Conservation (phyloP, 371 early-diverging fungal species). For the Apophysomyces sp. region DNA sequence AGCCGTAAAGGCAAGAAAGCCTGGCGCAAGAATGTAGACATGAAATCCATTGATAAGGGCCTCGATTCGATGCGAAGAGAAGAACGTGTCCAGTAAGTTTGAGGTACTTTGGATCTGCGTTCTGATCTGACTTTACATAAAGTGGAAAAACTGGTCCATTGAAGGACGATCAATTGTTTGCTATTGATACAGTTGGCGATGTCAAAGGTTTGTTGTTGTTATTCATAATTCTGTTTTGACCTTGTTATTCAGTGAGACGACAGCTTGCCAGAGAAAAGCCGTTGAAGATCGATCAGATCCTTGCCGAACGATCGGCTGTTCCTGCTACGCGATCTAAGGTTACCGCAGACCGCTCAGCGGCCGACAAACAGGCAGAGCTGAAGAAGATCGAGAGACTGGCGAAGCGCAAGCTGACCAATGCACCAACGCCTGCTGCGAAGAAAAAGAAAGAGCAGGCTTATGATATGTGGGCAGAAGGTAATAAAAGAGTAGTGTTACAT, state of each 20-base stretch:
- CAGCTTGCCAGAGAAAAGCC: slow-evolving; percentile 49
- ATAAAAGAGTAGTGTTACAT: not conserved
- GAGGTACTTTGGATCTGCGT: not conserved
- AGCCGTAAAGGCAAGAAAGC: slow-evolving; percentile 90
- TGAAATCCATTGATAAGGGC: slow-evolving; percentile 71
- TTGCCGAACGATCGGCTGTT: slow-evolving; percentile 64
- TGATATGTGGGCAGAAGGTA: slow-evolving; percentile 58
- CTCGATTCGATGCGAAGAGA: slow-evolving; percentile 78
- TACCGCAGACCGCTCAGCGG: slow-evolving; percentile 22
- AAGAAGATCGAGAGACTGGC: slow-evolving; percentile 24
- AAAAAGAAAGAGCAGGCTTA: slow-evolving; percentile 34
- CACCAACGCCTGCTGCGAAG: slow-evolving; percentile 10
- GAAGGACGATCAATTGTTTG: slow-evolving; percentile 67
- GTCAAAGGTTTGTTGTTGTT: slow-evolving; percentile 40
- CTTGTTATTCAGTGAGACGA: slow-evolving; percentile 22
- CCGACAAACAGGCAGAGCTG: slow-evolving; percentile 20
- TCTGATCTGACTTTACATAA: not conserved
- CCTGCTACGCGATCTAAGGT: slow-evolving; percentile 24
- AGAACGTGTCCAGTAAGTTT: slow-evolving; percentile 66
- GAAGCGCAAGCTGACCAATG: slow-evolving; percentile 20
- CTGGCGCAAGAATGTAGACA: slow-evolving; percentile 93
- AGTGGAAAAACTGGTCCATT: slow-evolving; percentile 57
- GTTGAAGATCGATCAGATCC: slow-evolving; percentile 80
- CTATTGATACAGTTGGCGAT: slow-evolving; percentile 74
- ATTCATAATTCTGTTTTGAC: not conserved